Base-by-base conservation (phyloP, 2,329 filamentous ascomycete genomes). In the Alternaria ventricosa region DNA sequence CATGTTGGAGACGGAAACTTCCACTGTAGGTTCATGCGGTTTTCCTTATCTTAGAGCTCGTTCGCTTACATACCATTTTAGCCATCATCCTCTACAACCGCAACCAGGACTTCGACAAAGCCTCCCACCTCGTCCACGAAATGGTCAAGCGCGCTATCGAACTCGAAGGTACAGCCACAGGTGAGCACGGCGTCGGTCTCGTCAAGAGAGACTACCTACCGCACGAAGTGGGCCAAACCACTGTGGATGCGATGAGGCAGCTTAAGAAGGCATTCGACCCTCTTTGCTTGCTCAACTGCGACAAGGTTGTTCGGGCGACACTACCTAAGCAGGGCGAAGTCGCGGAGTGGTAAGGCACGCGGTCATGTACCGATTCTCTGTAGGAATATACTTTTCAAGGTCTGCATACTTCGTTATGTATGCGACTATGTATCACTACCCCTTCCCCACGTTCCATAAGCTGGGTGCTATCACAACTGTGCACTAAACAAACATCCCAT, bases 71-170 rank as follows among this genome's bases (percentile, higher is more conserved):
- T 6, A 15, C 18, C 13, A 9, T 8, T 12, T 12, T 61, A 87
- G 86, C 87, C 5, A 89, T 90, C 62, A 82, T 90, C 23, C 78
- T 90, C 23, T 88, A 89, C 76, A 90, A 81, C 71, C 75, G 88
- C 61, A 87, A 92, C n/a, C 81, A 84, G 22, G 89, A 95, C 78
- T 86, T 89, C 68, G 81, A 84, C 61, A 85, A 87, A 58, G 90
- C 91, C 3, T 90, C 93, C 74, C 85, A 86, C 44, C 83, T 95
- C 25, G 91, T 96, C 25, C 91, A 94, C 76, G 86, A 89, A 61
- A 96, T 96, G 93, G 92, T 95, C 60, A 94, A 94, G 85, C 86
- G 91, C 65, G 93, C 93, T 0, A 89, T 96, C 53, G 91, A 93
- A 81, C 87, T 94, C 83, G 92, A 96, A 80, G 93, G 93, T 9